Evolutionary conservation across 805 yeast genomes (phyloP), one percentile per base, ranked within the genome.

Genomic region (Pichia occidentalis): DNA sequence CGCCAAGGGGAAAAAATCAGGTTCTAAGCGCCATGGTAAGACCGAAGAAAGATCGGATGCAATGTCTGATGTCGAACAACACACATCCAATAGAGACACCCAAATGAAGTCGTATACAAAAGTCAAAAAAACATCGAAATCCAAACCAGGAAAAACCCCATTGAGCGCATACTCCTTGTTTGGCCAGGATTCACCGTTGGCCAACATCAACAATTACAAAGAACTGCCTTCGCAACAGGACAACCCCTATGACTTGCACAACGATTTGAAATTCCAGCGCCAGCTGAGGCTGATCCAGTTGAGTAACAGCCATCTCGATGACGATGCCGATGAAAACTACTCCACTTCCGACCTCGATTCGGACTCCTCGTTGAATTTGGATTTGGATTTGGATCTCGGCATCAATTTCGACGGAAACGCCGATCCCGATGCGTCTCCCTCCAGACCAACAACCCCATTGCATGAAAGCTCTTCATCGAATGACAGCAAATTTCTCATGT

Each of bases 231-330:
- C 18, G 2, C 29, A 36, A 10, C 33, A 29, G 18, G 39, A 28
- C 10, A 36, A 36, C 7, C 33, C 33, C 4, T 36, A 36, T 24
- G 39, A 36, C 20, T 36, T 36, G 21, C 29, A 24, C 24, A 31
- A 29, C 21, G 39, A 36, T 19, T 24, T 36, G 21, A 36, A 36
- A 13, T 36, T 36, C 20, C 39, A 36, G 20, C 39, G 39, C 13
- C 39, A 36, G 21, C 23, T 36, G 7, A 22, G 39, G 8, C 18
- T 36, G 7, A 36, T 36, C 7, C 39, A 36, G 21, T 29, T 36
- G n/a, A 28, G 39, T 17, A 36, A 36, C 26, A 28, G 30, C 5
- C 33, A 36, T 30, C 24, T 36, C 23, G 37, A 34, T 21, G 25
- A 26, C 17, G 12, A 7, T 17, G 19, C 26, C 17, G 12, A 8